A percentile compares a stretch with the other conserved stretches of the same genome.
Evolutionary conservation across 202 grass and related monocot species (phyloP).

Genomic region (Bolboschoenoplectus hybrid): DNA sequence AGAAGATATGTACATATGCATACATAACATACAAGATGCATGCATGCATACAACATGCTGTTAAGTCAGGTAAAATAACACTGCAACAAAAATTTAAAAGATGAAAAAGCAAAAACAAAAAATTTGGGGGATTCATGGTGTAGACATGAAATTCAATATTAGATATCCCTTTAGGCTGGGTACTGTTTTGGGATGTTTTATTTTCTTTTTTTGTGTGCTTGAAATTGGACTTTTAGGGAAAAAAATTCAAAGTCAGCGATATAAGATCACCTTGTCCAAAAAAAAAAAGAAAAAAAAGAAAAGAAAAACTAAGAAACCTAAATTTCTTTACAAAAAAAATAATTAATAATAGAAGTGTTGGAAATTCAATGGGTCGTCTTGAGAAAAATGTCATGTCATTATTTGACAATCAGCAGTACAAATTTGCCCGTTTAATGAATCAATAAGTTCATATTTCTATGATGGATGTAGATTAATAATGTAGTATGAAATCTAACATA

Average conservation of each 20-base stretch:
- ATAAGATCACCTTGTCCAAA: background rate
- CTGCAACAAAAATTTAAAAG: background rate
- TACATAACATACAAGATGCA: background rate
- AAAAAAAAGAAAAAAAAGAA: background rate
- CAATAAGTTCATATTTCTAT: background rate
- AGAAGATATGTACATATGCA: background rate
- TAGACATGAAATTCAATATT: background rate
- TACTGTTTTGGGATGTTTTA: background rate
- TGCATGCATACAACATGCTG: background rate
- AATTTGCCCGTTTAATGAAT: background rate
- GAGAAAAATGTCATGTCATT: background rate
- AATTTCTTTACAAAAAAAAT: too few species aligned
- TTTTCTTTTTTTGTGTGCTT: background rate
- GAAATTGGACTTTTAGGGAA: background rate
- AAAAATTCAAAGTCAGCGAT: background rate
- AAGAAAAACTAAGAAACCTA: too few species aligned
- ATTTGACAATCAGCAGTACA: conserved; percentile 18
- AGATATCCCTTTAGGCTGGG: background rate
- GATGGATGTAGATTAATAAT: background rate
- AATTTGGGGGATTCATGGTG: background rate
- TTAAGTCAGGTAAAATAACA: background rate
- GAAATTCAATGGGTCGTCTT: background rate
- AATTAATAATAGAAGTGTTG: too few species aligned
- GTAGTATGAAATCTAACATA: background rate
- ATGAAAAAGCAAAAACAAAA: background rate